Evolutionary conservation across 78 protist genomes (phyloP), one percentile per base, ranked within the genome.

Genomic region (Dictyostelium capitatum): DNA sequence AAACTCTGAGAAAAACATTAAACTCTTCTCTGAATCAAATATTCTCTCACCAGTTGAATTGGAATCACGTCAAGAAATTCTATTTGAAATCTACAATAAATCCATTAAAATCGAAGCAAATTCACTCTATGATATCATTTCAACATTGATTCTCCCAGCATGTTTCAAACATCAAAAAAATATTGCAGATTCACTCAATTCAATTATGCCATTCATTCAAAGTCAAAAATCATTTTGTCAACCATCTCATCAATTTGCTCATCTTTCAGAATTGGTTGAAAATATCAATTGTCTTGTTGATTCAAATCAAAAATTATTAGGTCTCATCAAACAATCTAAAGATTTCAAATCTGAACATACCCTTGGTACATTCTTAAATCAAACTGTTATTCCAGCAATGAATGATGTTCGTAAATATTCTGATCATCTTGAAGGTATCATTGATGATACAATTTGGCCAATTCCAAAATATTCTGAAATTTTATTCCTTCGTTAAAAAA

Each of bases 21-120:
- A 89, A 19, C 83, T 98, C 25, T 97, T 98, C 59, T 81, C n/a
- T 47, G 53, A 59, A 28, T 32, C 57, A 19, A 54, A 57, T 17
- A 95, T 98, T n/a, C 30, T 97, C 54, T 67, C 85, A 6, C 64
- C 57, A 32, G 90, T 70, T 15, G 98, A 96, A 82, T 54, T 89
- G 59, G 32, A 41, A 17, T 92, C 97, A 19, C 97, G 97, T 80
- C 78, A 70, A 37, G 56, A 23, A 28, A 77, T 94, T 37, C 70
- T 72, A 50, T 47, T 47, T 64, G 97, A 97, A 48, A 83, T 85
- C 62, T 98, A 94, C 82, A 4, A 25, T 43, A 89, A 87, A 74
- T 54, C 83, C 47, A 84, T 96, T 6, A 80, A 85, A 78, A 97
- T 97, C 87, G 98, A 98, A 89, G 97, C 98, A 25, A 77, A 51